Evolutionary conservation across 331 rosid species (phyloP), one percentile per base, ranked within the genome.

Genomic region (Saraca asoca): DNA sequence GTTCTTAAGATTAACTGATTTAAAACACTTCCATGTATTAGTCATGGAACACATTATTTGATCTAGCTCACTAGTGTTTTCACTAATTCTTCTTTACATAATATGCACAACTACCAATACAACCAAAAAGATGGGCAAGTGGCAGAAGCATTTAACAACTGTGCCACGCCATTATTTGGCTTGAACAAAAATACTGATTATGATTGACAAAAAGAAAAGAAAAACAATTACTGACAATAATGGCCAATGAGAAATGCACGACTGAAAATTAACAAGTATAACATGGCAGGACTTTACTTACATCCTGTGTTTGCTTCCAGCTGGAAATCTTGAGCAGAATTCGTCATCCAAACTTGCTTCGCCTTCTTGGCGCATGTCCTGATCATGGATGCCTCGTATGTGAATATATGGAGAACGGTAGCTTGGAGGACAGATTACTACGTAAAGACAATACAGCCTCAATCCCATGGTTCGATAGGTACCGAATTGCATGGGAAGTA

Each of bases 391-490:
- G 96, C 78, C 85, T 94, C 12, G 90, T 94, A n/a, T 94, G 88
- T 24, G 98, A 94, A 81, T 88, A 82, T 69, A 86, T 94, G 98
- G 97, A 86, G 70, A 88, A 86, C 34, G 98, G 98, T 16, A 94
- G 85, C 87, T 67, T 94, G 80, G 98, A 90, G 67, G 97, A 94
- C 49, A 79, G 82, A 62, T 79, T 94, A 78, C 64, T 75, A 64
- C 74, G 74, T 33, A 88, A 74, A 77, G 73, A 83, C 58, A 43
- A 62, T 45, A 79, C 85, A 2, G 63, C 62, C 34, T 85, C 97
- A 12, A 88, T 94, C 54, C 90, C 96, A 31, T 94, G 98, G 98
- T 90, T 79, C 62, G 95, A 86, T 45, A 80, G 98, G 82, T 90
- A 59, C 73, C 77, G 94, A 74, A 86, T 94, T 70, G 97, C 98